Evolutionary conservation across 306 rosid species (phyloP), one percentile per base, ranked within the genome.

Genomic region (Senna siamea): DNA sequence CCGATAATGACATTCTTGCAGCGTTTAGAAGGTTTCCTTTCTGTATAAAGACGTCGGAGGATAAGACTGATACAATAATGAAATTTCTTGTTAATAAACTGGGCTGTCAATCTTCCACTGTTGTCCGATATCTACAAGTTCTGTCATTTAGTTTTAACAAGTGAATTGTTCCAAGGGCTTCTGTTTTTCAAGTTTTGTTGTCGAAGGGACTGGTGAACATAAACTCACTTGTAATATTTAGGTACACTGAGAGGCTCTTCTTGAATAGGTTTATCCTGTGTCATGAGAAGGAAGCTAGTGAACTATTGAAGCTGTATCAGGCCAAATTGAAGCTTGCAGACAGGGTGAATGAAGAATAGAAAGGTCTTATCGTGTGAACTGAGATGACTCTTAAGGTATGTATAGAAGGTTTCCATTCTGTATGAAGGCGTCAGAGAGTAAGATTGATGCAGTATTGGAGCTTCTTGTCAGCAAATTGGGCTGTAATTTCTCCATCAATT

Each of bases 211-310:
- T 30, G 11, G 13, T 2, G 5, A 28, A 32, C 4, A 1, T 26
- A 57, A 57, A 9, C 13, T 57, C 14, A 2, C 6, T 57, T 0
- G 0, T 17, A 57, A 13, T 6, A 1, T 28, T 26, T 13, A 12
- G 4, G 1, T 13, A 14, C 13, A 12, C 64, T 13, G 64, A 58
- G 2, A 14, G 5, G 17, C 3, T 4, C 20, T 28, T 58, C 14
- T 2, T 58, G 6, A 1, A 5, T 9, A 58, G 8, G 64, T 30
- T 5, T 83, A 32, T 83, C 23, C 41, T 1, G 17, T 22, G 73
- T 61, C 77, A 76, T 20, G 69, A 44, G 54, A 38, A 79, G 43
- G 70, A 76, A 66, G 80, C 35, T 57, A 66, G 73, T 68, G 72
- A 66, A 15, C 70, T 83, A 5, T 47, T 70, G 38, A 74, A 77